Evolutionary conservation across 2,329 filamentous ascomycete species (phyloP), one percentile per base, ranked within the genome.

Genomic region (Aspergillus versicolor): DNA sequence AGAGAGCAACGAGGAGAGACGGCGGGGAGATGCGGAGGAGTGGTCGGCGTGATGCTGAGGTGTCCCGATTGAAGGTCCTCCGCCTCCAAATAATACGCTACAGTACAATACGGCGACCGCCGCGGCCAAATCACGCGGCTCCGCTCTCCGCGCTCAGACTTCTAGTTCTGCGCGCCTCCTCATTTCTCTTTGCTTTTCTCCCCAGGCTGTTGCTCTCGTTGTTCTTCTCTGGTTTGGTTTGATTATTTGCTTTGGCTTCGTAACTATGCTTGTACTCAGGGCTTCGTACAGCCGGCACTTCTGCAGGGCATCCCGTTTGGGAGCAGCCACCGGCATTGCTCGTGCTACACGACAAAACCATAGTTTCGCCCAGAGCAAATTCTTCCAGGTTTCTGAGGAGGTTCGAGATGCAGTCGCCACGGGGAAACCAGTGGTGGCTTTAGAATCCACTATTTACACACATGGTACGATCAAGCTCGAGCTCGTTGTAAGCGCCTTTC

Each of bases 391-490:
- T 42, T 92, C 91, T 1, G 88, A 93, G 50, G 93, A 97, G 74
- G 88, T 99, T 12, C 79, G 82, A 52, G 86, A 91, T 70, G 93
- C 92, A 40, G 74, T 97, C 47, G 80, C 84, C 42, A 83, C 85
- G 12, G 86, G 87, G 56, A 87, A 86, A 67, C 93, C 94, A 0
- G 88, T 99, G 4, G 92, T 99, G 11, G 94, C 93, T 15, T 82
- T 99, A 4, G 94, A 99, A 75, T 92, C 91, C 2, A 96, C 94
- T 4, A 97, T 99, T 65, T 97, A 99, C 75, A 99, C 94, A 1
- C 94, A 99, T 76, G 92, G 92, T 81, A 74, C 30, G 51, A 40
- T 27, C 12, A 5, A n/a, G 21, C 42, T 17, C 21, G 21, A 21
- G 21, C 15, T 38, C 47, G 13, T 19, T 41, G 11, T 24, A 17